A percentile compares a stretch with the other conserved stretches of the same genome.
phyloP scores from a whole-genome alignment of 129 eudicot genomes.

The Chrysanthemum makinoi region DNA sequence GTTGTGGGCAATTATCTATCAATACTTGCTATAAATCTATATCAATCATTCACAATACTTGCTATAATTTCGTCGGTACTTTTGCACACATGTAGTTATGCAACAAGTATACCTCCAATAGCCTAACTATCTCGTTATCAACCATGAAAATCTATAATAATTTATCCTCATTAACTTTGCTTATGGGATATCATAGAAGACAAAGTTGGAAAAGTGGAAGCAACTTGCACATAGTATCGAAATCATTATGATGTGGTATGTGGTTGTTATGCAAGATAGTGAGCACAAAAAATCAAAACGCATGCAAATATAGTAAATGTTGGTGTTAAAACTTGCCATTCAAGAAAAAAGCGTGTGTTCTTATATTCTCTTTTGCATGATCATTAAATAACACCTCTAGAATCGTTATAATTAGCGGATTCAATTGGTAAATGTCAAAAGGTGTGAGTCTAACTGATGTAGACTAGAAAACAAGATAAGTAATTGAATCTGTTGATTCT shows the following conservation, averaged over 20 bases:
- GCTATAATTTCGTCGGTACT: not conserved
- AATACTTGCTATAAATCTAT: not conserved
- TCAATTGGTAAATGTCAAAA: not conserved
- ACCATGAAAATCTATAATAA: not conserved
- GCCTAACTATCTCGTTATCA: no score
- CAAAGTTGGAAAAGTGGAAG: not conserved
- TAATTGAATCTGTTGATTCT: no score
- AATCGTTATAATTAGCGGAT: slow-evolving; percentile 5
- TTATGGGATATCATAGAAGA: not conserved
- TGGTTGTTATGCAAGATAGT: not conserved
- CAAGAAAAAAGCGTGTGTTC: not conserved
- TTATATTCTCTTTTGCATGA: slow-evolving; percentile 1
- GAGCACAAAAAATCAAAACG: not conserved
- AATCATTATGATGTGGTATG: not conserved
- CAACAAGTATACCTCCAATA: no score
- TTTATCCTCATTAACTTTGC: not conserved
- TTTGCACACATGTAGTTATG: not conserved
- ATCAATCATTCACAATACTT: slow-evolving; percentile 2
- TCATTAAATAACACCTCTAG: not conserved
- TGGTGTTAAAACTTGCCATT: slow-evolving; percentile 10
- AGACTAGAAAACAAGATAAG: no score
- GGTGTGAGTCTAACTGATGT: not conserved
- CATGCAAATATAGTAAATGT: slow-evolving; percentile 1
- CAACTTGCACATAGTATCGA: not conserved
- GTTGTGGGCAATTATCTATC: not conserved